phyloP scores from a whole-genome alignment of 1,284 basidiomycete genomes.

The Xerocomus nothofagi region DNA sequence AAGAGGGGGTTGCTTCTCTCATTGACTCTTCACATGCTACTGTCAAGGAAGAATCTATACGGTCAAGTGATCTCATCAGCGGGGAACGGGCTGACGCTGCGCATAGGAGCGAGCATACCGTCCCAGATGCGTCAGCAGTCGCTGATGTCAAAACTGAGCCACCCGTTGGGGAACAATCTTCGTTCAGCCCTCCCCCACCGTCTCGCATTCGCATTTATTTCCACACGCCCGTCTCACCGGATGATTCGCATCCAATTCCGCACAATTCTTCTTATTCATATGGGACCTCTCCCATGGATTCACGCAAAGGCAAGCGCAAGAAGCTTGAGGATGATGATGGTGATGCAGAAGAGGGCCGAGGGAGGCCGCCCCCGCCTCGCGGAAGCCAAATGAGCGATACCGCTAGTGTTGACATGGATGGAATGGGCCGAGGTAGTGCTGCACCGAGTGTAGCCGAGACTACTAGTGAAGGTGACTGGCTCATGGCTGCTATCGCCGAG shows the following conservation, averaged over 20 bases:
- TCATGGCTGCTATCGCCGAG: constrained; percentile 79
- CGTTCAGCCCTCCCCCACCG: constrained; percentile 51
- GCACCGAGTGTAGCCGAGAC: constrained; percentile 71
- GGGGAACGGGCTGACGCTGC: constrained; percentile 31
- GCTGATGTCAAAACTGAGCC: constrained; percentile 34
- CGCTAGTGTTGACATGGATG: constrained; percentile 42
- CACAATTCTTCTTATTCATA: constrained; percentile 47
- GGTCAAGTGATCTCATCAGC: constrained; percentile 30
- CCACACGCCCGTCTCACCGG: constrained; percentile 77
- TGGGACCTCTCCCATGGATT: constrained; percentile 51
- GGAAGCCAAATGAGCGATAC: constrained; percentile 41
- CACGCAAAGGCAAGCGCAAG: constrained; percentile 78
- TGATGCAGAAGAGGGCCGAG: constrained; percentile 68
- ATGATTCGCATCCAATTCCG: constrained; percentile 71
- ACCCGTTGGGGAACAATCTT: constrained; percentile 30
- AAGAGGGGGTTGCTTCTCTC: constrained; percentile 35
- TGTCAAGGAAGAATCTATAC: constrained; percentile 45
- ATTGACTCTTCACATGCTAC: constrained; percentile 29
- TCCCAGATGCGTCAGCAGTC: constrained; percentile 21
- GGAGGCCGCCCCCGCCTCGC: constrained; percentile 58
- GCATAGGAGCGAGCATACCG: constrained; percentile 33
- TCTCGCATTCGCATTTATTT: constrained; percentile 85
- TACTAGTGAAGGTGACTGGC: constrained; percentile 74
- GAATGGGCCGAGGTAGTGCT: constrained; percentile 60
- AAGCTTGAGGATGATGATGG: constrained; percentile 81